Percentiles rank a stretch among this genome's conserved stretches.
These are phyloP conservation scores for Psilocybe mexicana DNA, from an alignment of 1,284 basidiomycete genomes.

Conservation along the genomic window DNA sequence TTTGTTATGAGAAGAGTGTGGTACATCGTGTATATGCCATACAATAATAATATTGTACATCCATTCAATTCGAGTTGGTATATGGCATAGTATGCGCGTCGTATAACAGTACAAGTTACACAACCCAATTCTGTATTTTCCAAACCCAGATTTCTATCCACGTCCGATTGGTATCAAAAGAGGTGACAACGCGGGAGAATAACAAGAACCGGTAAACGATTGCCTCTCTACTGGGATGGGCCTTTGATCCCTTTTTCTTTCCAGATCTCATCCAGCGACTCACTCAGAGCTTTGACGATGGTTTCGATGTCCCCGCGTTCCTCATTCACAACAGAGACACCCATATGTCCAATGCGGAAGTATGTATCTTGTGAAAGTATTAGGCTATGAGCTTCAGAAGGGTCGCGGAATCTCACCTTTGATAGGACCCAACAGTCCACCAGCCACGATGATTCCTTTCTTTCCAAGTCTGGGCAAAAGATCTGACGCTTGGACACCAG, in stretches of 20 bases:
- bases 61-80: too few relatives aligned
- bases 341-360: conserved; percentile 92
- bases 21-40: too few relatives aligned
- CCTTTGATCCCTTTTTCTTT: neutral
- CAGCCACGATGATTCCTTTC: conserved; percentile 83
- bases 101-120: too few relatives aligned
- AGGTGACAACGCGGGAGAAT: too few relatives aligned
- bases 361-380: conserved; percentile 57
- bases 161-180: too few relatives aligned
- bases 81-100: too few relatives aligned
- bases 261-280: neutral
- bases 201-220: too few relatives aligned
- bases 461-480: conserved; percentile 70
- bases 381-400: conserved; percentile 17
- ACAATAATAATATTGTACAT: too few relatives aligned
- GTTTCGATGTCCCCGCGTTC: conserved; percentile 77
- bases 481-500: conserved; percentile 72
- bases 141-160: too few relatives aligned
- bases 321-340: conserved; percentile 74
- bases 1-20: too few relatives aligned
- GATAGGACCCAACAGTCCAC: conserved; percentile 85
- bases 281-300: conserved; percentile 54
- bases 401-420: conserved; percentile 62
- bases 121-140: too few relatives aligned
- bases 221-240: too few relatives aligned